Evolutionary conservation across 768 basidiomycete species (phyloP).

Genomic region (Hericium coralloides): DNA sequence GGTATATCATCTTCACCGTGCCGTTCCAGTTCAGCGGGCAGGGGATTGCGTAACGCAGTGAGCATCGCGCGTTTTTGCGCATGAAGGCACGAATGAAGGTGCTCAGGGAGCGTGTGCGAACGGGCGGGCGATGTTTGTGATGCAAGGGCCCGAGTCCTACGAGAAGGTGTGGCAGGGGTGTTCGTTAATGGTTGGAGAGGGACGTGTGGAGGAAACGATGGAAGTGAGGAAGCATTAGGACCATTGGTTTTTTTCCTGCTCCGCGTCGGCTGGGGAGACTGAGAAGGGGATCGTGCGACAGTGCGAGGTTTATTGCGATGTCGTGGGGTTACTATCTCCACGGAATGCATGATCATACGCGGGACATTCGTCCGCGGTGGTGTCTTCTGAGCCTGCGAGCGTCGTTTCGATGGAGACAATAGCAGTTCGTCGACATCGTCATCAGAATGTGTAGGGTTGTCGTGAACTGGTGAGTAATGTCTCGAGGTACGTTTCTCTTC

Average conservation of each 20-base stretch:
- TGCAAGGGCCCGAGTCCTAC: background rate
- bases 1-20: constrained; percentile 27
- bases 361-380: constrained; percentile 2
- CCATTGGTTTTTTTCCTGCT: background rate
- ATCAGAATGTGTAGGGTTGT: background rate
- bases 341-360: constrained; percentile 17
- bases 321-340: constrained; percentile 18
- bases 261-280: too few species aligned
- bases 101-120: constrained; percentile 27
- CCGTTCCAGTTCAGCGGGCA: constrained; percentile 11
- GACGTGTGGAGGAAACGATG: background rate
- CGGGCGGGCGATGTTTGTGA: constrained; percentile 6
- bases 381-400: background rate
- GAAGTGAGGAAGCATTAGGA: background rate
- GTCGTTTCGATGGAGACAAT: constrained; percentile 1
- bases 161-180: background rate
- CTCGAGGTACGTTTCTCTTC: background rate
- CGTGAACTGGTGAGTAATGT: background rate
- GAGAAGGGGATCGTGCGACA: background rate
- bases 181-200: background rate
- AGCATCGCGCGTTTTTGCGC: constrained; percentile 54
- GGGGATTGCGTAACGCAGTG: constrained; percentile 29
- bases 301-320: background rate
- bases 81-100: constrained; percentile 37
- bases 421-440: constrained; percentile 11